Base-by-base conservation (phyloP, 1,284 basidiomycete genomes). In the Malassezia arunalokei region DNA sequence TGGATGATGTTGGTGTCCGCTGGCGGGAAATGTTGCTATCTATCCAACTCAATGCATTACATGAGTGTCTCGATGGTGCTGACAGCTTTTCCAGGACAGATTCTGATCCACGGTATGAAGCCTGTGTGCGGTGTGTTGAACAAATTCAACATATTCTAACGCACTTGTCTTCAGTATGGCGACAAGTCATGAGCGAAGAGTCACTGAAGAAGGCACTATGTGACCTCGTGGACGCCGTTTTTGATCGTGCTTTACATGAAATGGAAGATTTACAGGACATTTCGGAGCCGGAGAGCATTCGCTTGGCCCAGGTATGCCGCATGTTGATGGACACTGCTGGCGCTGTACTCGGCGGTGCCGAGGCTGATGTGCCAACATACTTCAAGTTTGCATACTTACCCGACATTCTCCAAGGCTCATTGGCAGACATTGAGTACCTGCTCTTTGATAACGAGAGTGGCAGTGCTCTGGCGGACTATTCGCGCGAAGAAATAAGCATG, bases 391-490 rank as follows among this genome's bases (percentile, higher is more conserved):
- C 61, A 35, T 71, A 71, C 32, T 56, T 71, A 27, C 56, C 64
- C 28, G 69, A 71, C 52, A 66, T 71, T 27, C 58, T 71, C 9
- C 66, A 63, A 2, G 66, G 59, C 5, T 64, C 64, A 15, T 47
- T 76, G 65, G 74, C 71, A 31, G 92, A 98, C 73, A 85, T 98
- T 49, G 84, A 85, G 29, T 94, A 91, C 73, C 79, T 98, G 12
- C 88, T 61, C 4, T 66, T 91, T 68, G 87, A 92, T 61, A 42
- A 42, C 20, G 48, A 50, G 17, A 43, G 43, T 15, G 83, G 86
- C 59, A 87, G 89, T 2, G 85, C 87, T 3, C 76, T 98, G 58
- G 82, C 92, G 31, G 92, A 98, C 74, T 98, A 92, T 71, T 81
- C 83, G 50, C 78, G 83, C 3, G 80, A 85, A 30, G 91, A 96